Evolutionary conservation across 805 yeast species (phyloP).

Genomic region (Yarrowia sp.): DNA sequence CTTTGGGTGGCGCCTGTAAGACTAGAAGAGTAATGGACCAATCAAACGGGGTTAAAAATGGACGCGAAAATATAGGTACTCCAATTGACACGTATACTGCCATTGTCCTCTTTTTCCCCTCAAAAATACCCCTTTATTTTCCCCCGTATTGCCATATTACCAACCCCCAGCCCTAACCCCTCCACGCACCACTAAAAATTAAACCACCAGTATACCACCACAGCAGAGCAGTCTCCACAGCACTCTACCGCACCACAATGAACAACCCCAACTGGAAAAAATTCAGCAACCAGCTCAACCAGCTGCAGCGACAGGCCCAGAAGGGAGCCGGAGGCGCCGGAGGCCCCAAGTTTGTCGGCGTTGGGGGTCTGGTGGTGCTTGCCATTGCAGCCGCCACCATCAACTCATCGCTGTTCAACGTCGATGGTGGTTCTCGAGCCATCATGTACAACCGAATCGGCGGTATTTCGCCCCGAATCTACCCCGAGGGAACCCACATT

Average conservation of each 20-base stretch:
- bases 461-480: conserved; percentile 84
- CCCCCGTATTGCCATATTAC: no score
- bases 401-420: conserved; percentile 73
- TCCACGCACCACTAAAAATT: background rate
- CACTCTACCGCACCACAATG: background rate
- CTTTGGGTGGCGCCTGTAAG: conserved; percentile 21
- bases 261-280: conserved; percentile 38
- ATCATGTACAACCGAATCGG: conserved; percentile 86
- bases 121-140: no score
- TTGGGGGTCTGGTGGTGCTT: conserved; percentile 64
- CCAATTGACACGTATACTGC: background rate
- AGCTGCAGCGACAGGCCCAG: conserved; percentile 35
- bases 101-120: no score
- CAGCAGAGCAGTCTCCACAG: conserved; percentile 1
- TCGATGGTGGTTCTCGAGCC: conserved; percentile 99
- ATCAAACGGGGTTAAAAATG: no score
- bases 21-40: no score
- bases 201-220: conserved; percentile 8
- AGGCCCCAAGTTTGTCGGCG: conserved; percentile 65
- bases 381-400: conserved; percentile 64
- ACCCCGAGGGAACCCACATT: conserved; percentile 93
- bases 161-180: conserved; percentile 4
- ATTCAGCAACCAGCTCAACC: conserved; percentile 33
- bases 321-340: conserved; percentile 45
- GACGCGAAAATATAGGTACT: no score